phyloP scores from a whole-genome alignment of 129 eudicot genomes.

The Logfia minima region DNA sequence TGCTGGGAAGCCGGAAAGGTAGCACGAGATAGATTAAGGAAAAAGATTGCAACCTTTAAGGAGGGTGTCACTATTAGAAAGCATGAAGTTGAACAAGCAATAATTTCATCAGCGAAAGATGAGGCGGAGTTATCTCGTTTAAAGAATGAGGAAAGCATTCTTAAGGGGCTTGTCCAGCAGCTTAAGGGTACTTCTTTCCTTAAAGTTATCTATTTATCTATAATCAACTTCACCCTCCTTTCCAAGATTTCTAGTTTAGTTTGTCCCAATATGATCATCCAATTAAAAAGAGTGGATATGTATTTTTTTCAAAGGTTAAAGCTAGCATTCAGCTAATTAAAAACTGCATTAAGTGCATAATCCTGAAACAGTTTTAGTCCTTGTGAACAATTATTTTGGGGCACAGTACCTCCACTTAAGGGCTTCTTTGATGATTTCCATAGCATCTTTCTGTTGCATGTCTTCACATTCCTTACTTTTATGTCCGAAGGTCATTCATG shows the following conservation, averaged over 20 bases:
- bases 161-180: conserved; percentile 80
- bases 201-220: conserved; percentile 1
- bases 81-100: conserved; percentile 72
- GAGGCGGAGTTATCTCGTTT: conserved; percentile 84
- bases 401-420: neutral
- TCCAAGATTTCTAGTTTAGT: neutral
- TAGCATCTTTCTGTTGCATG: neutral
- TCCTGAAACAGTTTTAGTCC: neutral
- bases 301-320: neutral
- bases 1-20: conserved; percentile 99
- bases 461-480: neutral
- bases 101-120: conserved; percentile 60
- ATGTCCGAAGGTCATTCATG: neutral
- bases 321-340: neutral
- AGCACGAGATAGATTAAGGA: conserved; percentile 78
- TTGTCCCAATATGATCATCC: neutral
- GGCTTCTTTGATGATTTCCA: conserved; percentile 1
- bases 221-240: neutral
- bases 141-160: conserved; percentile 75
- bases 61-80: conserved; percentile 68
- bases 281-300: neutral
- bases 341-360: neutral
- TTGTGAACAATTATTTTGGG: neutral
- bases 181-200: conserved; percentile 66
- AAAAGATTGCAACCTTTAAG: conserved; percentile 73